A percentile compares a stretch with the other conserved stretches of the same genome.
Evolutionary conservation across 2,329 filamentous ascomycete species (phyloP).

Genomic region (Venturia oleaginea): DNA sequence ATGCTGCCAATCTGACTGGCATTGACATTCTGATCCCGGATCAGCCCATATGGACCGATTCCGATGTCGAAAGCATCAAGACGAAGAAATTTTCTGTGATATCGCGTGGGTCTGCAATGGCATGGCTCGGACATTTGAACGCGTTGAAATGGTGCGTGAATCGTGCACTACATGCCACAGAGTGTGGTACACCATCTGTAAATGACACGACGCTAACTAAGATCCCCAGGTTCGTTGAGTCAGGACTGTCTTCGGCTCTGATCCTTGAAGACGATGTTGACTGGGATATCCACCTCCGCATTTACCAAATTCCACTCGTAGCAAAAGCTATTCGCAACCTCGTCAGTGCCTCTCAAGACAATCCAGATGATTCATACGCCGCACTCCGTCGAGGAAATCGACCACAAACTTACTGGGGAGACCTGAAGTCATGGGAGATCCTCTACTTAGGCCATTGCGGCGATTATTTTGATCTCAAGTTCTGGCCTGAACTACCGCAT

Average conservation of each 20-base stretch:
- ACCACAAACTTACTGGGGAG: conserved; percentile 25
- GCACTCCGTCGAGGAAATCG: conserved; percentile 15
- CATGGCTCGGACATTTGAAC: conserved; percentile 34
- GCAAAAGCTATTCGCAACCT: conserved; percentile 24
- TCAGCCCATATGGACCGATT: conserved; percentile 30
- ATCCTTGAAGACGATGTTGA: conserved; percentile 34
- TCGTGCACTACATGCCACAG: background rate
- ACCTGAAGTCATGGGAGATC: conserved; percentile 26
- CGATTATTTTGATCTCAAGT: conserved; percentile 25
- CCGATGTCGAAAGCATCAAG: conserved; percentile 24
- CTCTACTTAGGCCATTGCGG: conserved; percentile 35
- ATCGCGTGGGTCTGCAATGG: conserved; percentile 28
- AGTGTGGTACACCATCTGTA: conserved; percentile 12
- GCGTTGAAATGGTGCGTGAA: conserved; percentile 24
- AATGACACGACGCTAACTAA: background rate
- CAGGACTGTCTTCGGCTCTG: conserved; percentile 25
- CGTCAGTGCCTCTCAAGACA: background rate
- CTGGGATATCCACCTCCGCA: conserved; percentile 30
- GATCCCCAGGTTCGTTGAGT: conserved; percentile 24
- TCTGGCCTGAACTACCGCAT: conserved; percentile 32
- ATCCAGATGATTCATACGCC: background rate
- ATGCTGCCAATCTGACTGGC: conserved; percentile 30
- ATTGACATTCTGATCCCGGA: conserved; percentile 30
- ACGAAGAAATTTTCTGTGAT: conserved; percentile 22
- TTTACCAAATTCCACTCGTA: conserved; percentile 24